Conservation (phyloP, 306 rosid species). For the Echinosophora koreensis region DNA sequence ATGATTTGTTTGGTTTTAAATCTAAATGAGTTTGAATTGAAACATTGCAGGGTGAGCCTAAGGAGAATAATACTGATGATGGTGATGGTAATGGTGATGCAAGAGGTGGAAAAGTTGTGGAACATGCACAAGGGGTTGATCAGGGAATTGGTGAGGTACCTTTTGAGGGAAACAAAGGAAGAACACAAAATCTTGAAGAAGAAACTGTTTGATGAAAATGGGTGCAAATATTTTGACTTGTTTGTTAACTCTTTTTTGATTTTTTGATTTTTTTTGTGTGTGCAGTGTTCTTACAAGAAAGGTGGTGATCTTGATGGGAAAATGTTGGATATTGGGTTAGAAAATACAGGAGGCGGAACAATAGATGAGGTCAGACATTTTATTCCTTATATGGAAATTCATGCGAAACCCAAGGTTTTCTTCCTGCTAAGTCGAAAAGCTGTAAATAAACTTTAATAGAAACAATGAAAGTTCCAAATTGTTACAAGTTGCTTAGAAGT, state of each 20-base stretch:
- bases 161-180: not conserved
- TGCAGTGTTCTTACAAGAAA: constrained; percentile 27
- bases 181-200: constrained; percentile 13
- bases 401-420: no score
- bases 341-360: constrained; percentile 11
- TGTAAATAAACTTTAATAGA: not conserved
- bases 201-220: constrained; percentile 14
- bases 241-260: constrained; percentile 4
- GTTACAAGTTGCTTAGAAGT: not conserved
- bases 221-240: constrained; percentile 10
- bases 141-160: constrained; percentile 15
- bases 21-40: constrained; percentile 14
- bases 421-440: constrained; percentile 1
- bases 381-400: no score
- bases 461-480: not conserved
- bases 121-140: constrained; percentile 17
- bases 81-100: constrained; percentile 40
- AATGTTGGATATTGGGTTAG: not conserved
- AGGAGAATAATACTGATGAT: constrained; percentile 34
- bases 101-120: constrained; percentile 35
- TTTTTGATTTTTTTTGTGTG: not conserved
- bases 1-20: not conserved
- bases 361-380: constrained; percentile 26
- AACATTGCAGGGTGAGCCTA: constrained; percentile 37
- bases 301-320: constrained; percentile 25